phyloP scores from a whole-genome alignment of 139 green algal species.

The Mesotaenium endlicherianum region DNA sequence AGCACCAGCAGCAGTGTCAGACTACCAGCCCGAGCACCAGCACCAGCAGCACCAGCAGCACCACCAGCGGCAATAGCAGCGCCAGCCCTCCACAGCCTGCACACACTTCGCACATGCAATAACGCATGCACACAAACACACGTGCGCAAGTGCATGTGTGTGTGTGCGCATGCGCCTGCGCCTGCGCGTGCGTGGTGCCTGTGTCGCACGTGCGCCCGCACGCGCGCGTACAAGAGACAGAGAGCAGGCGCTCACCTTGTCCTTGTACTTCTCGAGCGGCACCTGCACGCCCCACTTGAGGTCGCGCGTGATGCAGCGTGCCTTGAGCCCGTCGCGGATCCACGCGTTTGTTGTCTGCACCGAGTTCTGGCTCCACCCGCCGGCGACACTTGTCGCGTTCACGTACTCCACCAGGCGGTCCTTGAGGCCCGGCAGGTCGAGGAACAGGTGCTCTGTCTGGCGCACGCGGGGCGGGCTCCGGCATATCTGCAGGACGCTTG shows the following conservation, averaged over 20 bases:
- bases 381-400: slow-evolving; percentile 4
- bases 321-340: slow-evolving; percentile 93
- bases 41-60: too few relatives aligned
- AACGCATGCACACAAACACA: too few relatives aligned
- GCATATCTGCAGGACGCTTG: slow-evolving; percentile 52
- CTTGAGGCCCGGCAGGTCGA: slow-evolving; percentile 86
- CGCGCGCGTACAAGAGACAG: not conserved
- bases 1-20: too few relatives aligned
- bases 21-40: too few relatives aligned
- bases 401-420: slow-evolving; percentile 50
- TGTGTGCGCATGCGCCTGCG: too few relatives aligned
- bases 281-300: slow-evolving; percentile 94
- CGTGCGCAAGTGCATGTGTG: too few relatives aligned
- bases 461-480: slow-evolving; percentile 65
- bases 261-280: slow-evolving; percentile 76
- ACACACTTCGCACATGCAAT: too few relatives aligned
- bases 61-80: too few relatives aligned
- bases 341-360: slow-evolving; percentile 83
- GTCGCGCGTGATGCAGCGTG: slow-evolving; percentile 94
- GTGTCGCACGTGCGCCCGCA: too few relatives aligned
- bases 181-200: too few relatives aligned
- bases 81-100: not conserved
- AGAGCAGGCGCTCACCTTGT: slow-evolving; percentile 65
- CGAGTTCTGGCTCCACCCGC: slow-evolving; percentile 53
- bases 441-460: slow-evolving; percentile 88